Percentiles rank a stretch among this genome's conserved stretches.
Evolutionary conservation across 139 green algal genomes (phyloP).

Genomic region (Chlorella sp.): DNA sequence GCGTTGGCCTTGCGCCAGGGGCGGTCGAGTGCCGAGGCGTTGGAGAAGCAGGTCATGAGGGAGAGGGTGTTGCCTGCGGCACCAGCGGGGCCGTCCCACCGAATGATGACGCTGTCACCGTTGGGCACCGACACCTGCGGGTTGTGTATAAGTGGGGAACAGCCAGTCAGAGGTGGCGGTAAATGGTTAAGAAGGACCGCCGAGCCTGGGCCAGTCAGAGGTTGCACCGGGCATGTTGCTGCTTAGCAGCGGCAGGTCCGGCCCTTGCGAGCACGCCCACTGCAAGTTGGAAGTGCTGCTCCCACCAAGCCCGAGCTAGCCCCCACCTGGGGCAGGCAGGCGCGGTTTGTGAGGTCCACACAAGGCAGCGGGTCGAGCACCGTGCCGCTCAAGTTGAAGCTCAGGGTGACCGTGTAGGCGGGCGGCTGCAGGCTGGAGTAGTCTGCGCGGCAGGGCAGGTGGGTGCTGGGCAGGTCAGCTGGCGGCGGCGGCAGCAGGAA

Average conservation of each 20-base stretch:
- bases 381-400: neutral
- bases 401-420: constrained; percentile 13
- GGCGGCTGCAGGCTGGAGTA: constrained; percentile 16
- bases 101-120: constrained; percentile 27
- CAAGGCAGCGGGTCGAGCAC: too few relatives aligned
- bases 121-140: constrained; percentile 25
- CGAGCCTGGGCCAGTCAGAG: too few relatives aligned
- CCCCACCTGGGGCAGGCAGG: constrained; percentile 19
- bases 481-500: too few relatives aligned
- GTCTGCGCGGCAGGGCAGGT: neutral
- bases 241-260: neutral
- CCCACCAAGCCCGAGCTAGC: too few relatives aligned
- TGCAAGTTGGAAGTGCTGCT: too few relatives aligned
- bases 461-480: too few relatives aligned
- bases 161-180: too few relatives aligned
- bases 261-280: neutral
- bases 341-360: neutral
- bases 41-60: constrained; percentile 34
- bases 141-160: neutral
- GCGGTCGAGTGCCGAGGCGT: constrained; percentile 2
- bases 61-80: constrained; percentile 35
- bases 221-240: neutral
- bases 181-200: too few relatives aligned
- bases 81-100: neutral
- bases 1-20: constrained; percentile 40